A percentile compares a stretch with the other conserved stretches of the same genome.
These are phyloP conservation scores for Calendula officinalis DNA, from an alignment of 129 eudicot species.

Conservation along the genomic window DNA sequence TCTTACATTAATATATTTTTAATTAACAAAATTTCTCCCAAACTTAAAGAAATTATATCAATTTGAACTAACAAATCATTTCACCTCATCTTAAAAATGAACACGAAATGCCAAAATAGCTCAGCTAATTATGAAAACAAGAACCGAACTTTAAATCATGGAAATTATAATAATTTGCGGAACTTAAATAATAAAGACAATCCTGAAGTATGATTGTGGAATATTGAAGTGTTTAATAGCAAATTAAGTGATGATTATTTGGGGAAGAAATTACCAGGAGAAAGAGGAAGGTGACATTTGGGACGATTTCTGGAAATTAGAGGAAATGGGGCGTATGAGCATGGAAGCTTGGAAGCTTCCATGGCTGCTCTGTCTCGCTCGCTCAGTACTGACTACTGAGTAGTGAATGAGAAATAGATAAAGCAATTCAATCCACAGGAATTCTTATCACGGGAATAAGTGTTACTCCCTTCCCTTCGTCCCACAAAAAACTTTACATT, in stretches of 20 bases:
- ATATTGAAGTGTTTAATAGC: constrained; percentile 12
- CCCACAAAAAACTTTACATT: too few species aligned
- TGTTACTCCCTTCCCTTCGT: too few species aligned
- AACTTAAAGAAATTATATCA: neutral
- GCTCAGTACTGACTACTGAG: neutral
- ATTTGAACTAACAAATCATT: neutral
- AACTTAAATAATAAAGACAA: neutral
- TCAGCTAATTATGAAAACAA: constrained; percentile 1
- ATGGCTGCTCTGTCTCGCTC: constrained; percentile 21
- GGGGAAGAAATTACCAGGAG: constrained; percentile 39
- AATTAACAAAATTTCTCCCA: neutral
- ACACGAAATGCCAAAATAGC: neutral
- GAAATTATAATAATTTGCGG: neutral
- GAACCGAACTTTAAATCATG: constrained; percentile 6
- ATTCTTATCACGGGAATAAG: neutral
- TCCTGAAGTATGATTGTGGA: neutral
- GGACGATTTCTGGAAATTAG: constrained; percentile 23
- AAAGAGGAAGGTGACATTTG: constrained; percentile 24
- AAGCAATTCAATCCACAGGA: constrained; percentile 28
- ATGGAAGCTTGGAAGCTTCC: constrained; percentile 55
- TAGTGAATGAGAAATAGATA: constrained; percentile 9
- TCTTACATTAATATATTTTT: too few species aligned
- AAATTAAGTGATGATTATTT: neutral
- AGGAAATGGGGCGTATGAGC: constrained; percentile 37
- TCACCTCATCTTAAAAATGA: neutral